Evolutionary conservation across 2,329 filamentous ascomycete species (phyloP), one percentile per base, ranked within the genome.

Genomic region (Penicillium thymicola): DNA sequence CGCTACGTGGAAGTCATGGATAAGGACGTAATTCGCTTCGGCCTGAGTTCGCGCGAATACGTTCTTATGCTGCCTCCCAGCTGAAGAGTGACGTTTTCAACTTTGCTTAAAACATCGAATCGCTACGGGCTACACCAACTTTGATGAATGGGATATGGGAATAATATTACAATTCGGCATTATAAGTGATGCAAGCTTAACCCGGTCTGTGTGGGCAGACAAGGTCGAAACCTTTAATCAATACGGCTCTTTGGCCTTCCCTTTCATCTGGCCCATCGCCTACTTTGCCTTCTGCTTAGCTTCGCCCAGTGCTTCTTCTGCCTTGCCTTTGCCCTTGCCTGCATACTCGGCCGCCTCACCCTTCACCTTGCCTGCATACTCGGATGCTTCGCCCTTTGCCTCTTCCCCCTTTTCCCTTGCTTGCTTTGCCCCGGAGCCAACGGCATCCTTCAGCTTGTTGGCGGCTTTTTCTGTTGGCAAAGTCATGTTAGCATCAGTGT

Each of bases 21-120:
- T 72, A 92, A 92, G 76, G 94, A 99, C 73, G 85, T 99, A 70
- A 73, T 99, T 56, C 85, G 85, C 69, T 95, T 99, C 76, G 94
- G 92, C 10, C 82, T 89, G 58, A 96, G 91, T 70, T 89, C 89
- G 57, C 85, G 92, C 67, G 94, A 99, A 75, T 99, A 97, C 73
- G 91, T 99, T n/a, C 74, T 97, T 58, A 94, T 97, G 90, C 81
- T 97, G 57, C 82, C 84, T 30, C 74, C 72, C 34, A 65, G 61
- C 32, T 68, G 56, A 59, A n/a, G n/a, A n/a, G 34, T 4, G 40
- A 4, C 0, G 2, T 16, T 21, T 9, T 23, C 9, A 32, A 21
- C 9, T 6, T 1, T 8, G 23, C 18, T 11, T 21, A 27, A 21
- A 36, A 14, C 21, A 21, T 40, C 42, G 40, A 27, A 43, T 21